phyloP scores from a whole-genome alignment of 495 filamentous ascomycete genomes.

The Tuber microsphaerosporum region DNA sequence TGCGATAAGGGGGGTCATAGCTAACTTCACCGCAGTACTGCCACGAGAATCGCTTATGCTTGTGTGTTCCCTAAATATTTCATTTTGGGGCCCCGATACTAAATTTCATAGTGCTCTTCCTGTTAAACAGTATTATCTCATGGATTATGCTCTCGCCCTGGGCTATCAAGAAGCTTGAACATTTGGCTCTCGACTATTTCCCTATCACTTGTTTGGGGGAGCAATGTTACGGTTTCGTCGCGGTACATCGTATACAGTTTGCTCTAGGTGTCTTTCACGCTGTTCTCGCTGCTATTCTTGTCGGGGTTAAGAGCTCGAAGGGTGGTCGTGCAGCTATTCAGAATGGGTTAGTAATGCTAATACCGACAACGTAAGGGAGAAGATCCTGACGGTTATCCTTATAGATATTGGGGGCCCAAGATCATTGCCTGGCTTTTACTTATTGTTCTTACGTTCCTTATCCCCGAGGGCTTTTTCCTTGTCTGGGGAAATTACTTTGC shows the following conservation, averaged over 20 bases:
- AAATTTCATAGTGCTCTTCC: conserved; percentile 59
- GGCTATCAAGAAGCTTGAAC: conserved; percentile 90
- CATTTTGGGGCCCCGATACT: conserved; percentile 5
- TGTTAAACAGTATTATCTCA: conserved; percentile 90
- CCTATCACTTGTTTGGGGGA: conserved; percentile 84
- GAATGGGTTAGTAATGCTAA: conserved; percentile 54
- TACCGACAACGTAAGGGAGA: conserved; percentile 63
- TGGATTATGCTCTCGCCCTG: conserved; percentile 99
- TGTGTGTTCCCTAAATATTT: conserved; percentile 34
- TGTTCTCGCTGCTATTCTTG: conserved; percentile 68
- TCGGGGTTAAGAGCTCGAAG: conserved; percentile 81
- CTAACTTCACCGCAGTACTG: conserved; percentile 57
- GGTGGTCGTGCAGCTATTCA: conserved; percentile 82
- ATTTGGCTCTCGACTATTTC: conserved; percentile 89
- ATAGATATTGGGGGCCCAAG: conserved; percentile 50
- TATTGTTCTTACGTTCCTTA: conserved; percentile 87
- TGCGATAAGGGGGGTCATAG: neutral
- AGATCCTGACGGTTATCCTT: conserved; percentile 30
- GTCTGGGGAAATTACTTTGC: conserved; percentile 93
- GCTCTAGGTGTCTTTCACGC: conserved; percentile 90
- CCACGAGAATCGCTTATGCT: conserved; percentile 94
- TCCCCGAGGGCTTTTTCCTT: conserved; percentile 91
- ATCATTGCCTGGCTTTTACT: conserved; percentile 77
- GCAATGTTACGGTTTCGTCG: conserved; percentile 88
- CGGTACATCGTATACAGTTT: conserved; percentile 95